Evolutionary conservation across 768 basidiomycete species (phyloP), one percentile per base, ranked within the genome.

Genomic region (Tubosaeta sp.): DNA sequence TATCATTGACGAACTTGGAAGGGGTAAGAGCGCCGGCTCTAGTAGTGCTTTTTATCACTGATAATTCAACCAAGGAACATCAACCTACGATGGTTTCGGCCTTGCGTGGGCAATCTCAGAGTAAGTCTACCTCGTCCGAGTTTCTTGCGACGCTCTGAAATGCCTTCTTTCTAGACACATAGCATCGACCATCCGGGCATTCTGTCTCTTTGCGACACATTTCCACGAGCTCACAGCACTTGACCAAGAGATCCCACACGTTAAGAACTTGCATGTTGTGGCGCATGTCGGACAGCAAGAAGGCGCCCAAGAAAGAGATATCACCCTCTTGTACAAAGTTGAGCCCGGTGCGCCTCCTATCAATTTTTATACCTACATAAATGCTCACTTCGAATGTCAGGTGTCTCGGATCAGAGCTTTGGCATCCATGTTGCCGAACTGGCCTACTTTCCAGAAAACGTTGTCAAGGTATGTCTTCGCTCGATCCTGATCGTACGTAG

Each of bases 71-170:
- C 34, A 53, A 88, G 88, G 95, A 6, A 97, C 95, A 1, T 97
- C 95, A 0, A 97, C 95, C 0, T 95, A 95, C 58, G 95, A 99
- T 66, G 95, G 95, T 6, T 97, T 97, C 61, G 95, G 95, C 6
- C 78, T 99, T 6, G 97, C 97, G 0, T 99, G 95, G 95, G 93
- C 95, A 1, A 98, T 98, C 60, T 95, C 93, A 47, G 97, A 99
- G 95, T 95, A 67, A 54, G 81, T 68, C 25, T 26, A 37, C 17
- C 17, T 13, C 34, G 12, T 25, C 14, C 29, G 7, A 14, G 10
- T 13, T 8, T 10, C 12, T 29, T 16, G 1, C 8, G 6, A 26
- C 1, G 7, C 13, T 5, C 37, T 46, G 10, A 53, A 48, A 22
- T 5, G n/a, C 41, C 12, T 9, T 4, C 0, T 50, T 11, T 16